Conservation (phyloP, 768 basidiomycete genomes). For the Nevesoporus exiguus region DNA sequence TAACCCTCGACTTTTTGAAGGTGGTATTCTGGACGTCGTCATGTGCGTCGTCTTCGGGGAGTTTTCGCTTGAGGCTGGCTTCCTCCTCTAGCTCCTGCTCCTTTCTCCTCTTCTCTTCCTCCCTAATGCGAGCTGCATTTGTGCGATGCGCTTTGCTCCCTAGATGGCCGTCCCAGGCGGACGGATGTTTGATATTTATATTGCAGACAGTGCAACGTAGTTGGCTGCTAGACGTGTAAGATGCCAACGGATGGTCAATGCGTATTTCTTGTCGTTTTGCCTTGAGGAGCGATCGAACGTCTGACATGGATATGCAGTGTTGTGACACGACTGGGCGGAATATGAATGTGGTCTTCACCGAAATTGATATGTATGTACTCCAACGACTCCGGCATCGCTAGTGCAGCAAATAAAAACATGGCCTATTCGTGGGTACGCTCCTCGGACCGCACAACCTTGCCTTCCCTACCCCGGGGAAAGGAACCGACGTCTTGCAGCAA, state of each 20-base stretch:
- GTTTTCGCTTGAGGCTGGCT: conserved; percentile 35
- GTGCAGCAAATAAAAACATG: too few species aligned
- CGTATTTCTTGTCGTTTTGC: conserved; percentile 78
- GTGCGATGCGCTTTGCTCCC: conserved; percentile 77
- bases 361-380: too few species aligned
- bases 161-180: conserved; percentile 86
- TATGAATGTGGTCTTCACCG: too few species aligned
- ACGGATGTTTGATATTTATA: conserved; percentile 63
- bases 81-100: conserved; percentile 36
- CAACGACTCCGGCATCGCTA: too few species aligned
- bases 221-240: conserved; percentile 63
- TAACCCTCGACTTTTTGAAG: conserved; percentile 33
- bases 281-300: conserved; percentile 76
- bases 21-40: conserved; percentile 22
- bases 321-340: too few species aligned
- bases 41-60: conserved; percentile 24
- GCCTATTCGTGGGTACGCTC: too few species aligned
- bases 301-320: conserved; percentile 49
- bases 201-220: conserved; percentile 68
- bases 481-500: too few species aligned
- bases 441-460: too few species aligned
- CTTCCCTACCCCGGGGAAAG: too few species aligned
- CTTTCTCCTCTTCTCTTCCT: conserved; percentile 47
- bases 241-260: conserved; percentile 68
- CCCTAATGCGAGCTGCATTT: conserved; percentile 55